phyloP scores from a whole-genome alignment of 805 yeast genomes.

The Spathaspora arborariae region DNA sequence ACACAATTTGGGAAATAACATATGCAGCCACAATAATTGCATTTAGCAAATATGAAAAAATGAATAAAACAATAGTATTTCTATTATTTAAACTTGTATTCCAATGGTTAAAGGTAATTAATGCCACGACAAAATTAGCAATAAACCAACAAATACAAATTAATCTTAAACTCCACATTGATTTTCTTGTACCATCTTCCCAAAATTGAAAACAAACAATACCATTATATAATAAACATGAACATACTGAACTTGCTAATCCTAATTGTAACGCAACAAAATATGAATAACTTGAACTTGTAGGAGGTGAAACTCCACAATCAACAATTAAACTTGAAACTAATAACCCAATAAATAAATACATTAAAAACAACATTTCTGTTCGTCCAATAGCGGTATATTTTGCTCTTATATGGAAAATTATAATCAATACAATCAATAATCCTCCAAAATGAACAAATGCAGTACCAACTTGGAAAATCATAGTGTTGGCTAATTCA shows the following conservation, averaged over 20 bases:
- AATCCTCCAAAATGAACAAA: conserved; percentile 79
- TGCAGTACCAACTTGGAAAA: conserved; percentile 85
- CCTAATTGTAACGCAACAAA: conserved; percentile 83
- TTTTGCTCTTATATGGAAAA: conserved; percentile 75
- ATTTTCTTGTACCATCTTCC: conserved; percentile 83
- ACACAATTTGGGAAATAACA: conserved; percentile 61
- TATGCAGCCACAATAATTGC: conserved; percentile 62
- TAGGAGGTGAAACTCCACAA: conserved; percentile 90
- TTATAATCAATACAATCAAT: conserved; percentile 59
- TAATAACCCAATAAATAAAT: conserved; percentile 53
- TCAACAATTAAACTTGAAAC: conserved; percentile 75
- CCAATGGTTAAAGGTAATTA: conserved; percentile 66
- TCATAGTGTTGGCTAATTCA: conserved; percentile 84
- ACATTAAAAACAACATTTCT: conserved; percentile 76
- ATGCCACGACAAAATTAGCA: conserved; percentile 60
- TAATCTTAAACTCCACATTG: conserved; percentile 55
- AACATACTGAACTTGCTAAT: conserved; percentile 65
- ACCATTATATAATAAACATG: conserved; percentile 69
- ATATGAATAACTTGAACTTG: conserved; percentile 68
- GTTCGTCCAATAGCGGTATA: conserved; percentile 93
- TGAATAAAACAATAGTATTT: conserved; percentile 66
- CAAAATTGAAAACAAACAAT: conserved; percentile 82
- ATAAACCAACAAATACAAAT: conserved; percentile 56
- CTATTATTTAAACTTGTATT: conserved; percentile 49
- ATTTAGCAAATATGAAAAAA: conserved; percentile 67